A percentile compares a stretch with the other conserved stretches of the same genome.
phyloP scores from a whole-genome alignment of 2,329 filamentous ascomycete species.

The Samsoniella hepiali region DNA sequence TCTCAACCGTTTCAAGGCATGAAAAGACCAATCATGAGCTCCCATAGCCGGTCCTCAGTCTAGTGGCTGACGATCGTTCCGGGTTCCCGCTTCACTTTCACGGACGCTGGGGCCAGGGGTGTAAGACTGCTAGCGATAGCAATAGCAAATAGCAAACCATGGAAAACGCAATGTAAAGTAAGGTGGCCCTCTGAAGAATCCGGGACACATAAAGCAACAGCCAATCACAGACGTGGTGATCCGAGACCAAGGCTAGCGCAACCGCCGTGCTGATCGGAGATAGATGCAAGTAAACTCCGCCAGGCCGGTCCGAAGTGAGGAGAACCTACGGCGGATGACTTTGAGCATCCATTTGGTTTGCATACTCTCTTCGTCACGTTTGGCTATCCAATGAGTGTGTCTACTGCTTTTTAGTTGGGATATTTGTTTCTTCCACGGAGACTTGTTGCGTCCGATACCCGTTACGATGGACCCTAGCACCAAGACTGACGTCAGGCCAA shows the following conservation, averaged over 20 bases:
- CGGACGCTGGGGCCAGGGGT: background rate
- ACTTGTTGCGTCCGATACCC: too few species aligned
- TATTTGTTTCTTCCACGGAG: background rate
- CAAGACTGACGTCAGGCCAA: background rate
- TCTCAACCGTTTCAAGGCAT: background rate
- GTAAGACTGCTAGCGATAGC: too few species aligned
- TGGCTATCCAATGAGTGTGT: background rate
- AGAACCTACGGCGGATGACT: background rate
- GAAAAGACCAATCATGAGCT: background rate
- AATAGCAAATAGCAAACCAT: too few species aligned
- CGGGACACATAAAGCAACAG: background rate
- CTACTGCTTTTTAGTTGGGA: background rate
- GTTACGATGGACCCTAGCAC: background rate
- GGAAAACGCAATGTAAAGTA: background rate
- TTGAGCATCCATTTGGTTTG: background rate
- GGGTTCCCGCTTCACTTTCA: background rate
- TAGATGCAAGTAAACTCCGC: constrained; percentile 8
- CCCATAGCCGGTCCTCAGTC: background rate
- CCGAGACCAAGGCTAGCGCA: background rate
- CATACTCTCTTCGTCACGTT: background rate
- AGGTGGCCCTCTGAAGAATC: background rate
- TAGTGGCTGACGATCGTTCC: background rate
- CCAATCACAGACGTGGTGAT: background rate
- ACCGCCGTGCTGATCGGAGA: background rate
- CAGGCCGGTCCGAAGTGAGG: too few species aligned